A percentile compares a stretch with the other conserved stretches of the same genome.
These are phyloP conservation scores for Kwoniella pini DNA, from an alignment of 768 basidiomycete genomes.

Conservation along the genomic window DNA sequence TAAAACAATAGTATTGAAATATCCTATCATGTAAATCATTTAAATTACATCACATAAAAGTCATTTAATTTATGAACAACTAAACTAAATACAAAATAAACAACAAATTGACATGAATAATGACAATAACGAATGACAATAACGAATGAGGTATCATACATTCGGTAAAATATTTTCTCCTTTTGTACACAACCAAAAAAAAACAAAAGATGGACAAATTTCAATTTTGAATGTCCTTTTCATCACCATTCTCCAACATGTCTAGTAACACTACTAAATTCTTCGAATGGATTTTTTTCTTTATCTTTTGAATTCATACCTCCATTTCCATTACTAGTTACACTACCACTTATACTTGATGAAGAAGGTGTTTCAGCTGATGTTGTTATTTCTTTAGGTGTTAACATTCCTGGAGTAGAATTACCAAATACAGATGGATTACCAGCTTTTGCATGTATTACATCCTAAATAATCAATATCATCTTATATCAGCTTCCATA, in stretches of 20 bases:
- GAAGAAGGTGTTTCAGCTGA: constrained; percentile 2
- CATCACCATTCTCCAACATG: constrained; percentile 47
- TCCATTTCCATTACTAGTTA: neutral
- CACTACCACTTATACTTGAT: constrained; percentile 6
- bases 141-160: no score
- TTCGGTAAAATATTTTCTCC: no score
- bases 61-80: no score
- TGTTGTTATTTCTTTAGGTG: constrained; percentile 48
- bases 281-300: constrained; percentile 74
- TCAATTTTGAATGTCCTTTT: neutral
- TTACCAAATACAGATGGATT: constrained; percentile 46
- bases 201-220: neutral
- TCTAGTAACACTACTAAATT: constrained; percentile 81
- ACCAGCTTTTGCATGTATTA: constrained; percentile 54
- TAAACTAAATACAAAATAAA: no score
- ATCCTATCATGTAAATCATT: no score
- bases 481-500: constrained; percentile 55
- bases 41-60: no score
- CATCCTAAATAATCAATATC: constrained; percentile 25
- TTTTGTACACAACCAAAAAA: no score
- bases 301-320: constrained; percentile 21
- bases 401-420: constrained; percentile 52
- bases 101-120: no score
- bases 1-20: no score
- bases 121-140: no score